Evolutionary conservation across 2,329 filamentous ascomycete species (phyloP), one percentile per base, ranked within the genome.

Genomic region (Ophiostoma ulmi): DNA sequence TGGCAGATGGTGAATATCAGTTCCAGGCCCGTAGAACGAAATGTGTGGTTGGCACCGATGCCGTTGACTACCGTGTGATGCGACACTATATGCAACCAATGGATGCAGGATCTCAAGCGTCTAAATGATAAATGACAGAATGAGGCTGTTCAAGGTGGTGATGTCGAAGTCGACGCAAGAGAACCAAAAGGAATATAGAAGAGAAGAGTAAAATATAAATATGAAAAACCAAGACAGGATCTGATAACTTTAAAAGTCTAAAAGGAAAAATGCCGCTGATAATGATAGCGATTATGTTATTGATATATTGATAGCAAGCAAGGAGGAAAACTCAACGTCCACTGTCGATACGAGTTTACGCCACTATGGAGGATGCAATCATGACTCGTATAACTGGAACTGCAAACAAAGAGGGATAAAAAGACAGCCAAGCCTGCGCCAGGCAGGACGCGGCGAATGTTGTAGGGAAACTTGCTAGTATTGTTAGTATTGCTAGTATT

Each of bases 21-120:
- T 26, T 58, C 17, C 44, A n/a, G 44, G 44, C 44, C 14, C 5
- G 7, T n/a, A 1, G 22, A 22, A 22, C 48, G 20, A 22, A 10
- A 14, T 31, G 22, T 35, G 26, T 20, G 26, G 58, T 26, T 63
- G 26, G 55, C 26, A 35, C 58, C 26, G 58, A 63, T 63, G 58
- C 58, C 52, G 52, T 58, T 20, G 17, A 48, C 20, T 63, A 26
- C 58, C 58, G 58, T 63, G 58, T 63, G 26, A 63, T 35, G 58
- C 13, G 26, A 63, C 26, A 14, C 58, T 63, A 13, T 26, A 17
- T 26, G 58, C 58, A 14, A 14, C 58, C 58, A 63, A 63, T 63
- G 11, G n/a, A 58, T 22, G 11, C 52, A 58, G 52, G 52, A 17
- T 58, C 52, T n/a, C 26, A 20, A 48, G 38, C 3, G 38, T 48